phyloP scores from a whole-genome alignment of 331 rosid species.

The Pyracantha coccinea region DNA sequence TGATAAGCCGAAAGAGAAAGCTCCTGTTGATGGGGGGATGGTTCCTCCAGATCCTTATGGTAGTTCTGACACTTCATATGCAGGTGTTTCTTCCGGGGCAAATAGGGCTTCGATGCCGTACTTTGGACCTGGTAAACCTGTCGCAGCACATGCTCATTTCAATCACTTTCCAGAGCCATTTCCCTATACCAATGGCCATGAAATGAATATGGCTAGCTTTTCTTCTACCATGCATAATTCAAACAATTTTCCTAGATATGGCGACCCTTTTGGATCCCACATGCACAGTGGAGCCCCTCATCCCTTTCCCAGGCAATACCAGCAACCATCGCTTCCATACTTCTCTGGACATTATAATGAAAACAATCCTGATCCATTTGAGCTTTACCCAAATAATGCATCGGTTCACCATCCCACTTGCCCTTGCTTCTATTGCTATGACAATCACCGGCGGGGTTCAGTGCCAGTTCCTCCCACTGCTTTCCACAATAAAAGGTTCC shows the following conservation, averaged over 20 bases:
- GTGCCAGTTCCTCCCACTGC: conserved; percentile 40
- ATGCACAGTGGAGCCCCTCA: conserved; percentile 41
- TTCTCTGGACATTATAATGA: conserved; percentile 53
- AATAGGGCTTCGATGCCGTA: conserved; percentile 44
- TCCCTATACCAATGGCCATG: conserved; percentile 50
- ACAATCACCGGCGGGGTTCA: conserved; percentile 42
- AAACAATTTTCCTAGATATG: conserved; percentile 45
- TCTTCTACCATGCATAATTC: conserved; percentile 54
- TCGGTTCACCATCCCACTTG: conserved; percentile 69
- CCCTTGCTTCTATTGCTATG: conserved; percentile 64
- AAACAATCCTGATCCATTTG: conserved; percentile 37
- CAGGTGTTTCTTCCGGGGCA: conserved; percentile 40
- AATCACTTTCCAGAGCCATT: conserved; percentile 43
- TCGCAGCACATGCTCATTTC: conserved; percentile 46
- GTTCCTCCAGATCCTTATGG: conserved; percentile 53
- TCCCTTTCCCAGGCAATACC: conserved; percentile 41
- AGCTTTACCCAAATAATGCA: conserved; percentile 41
- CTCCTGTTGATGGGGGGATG: conserved; percentile 31
- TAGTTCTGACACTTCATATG: conserved; percentile 42
- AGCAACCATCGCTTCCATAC: conserved; percentile 53
- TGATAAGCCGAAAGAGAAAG: conserved; percentile 50
- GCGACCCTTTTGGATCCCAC: conserved; percentile 55
- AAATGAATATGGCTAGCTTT: conserved; percentile 35
- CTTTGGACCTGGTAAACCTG: conserved; percentile 41
- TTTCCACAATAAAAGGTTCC: conserved; percentile 44